These are phyloP conservation scores for Aspergillus sp. DNA, from an alignment of 2,329 filamentous ascomycete species.

Conservation along the genomic window DNA sequence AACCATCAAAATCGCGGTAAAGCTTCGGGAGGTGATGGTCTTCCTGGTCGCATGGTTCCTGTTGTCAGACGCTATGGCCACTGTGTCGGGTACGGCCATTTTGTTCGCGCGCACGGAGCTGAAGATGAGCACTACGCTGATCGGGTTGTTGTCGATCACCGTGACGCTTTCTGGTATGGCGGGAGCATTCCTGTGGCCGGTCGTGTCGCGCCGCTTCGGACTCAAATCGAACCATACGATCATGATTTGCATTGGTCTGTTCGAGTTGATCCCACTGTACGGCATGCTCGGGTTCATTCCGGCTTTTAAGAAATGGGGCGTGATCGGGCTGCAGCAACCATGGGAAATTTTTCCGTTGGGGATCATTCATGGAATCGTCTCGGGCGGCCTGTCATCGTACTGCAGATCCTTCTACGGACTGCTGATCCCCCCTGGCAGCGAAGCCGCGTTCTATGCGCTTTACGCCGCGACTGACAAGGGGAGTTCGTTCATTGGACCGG, in stretches of 20 bases:
- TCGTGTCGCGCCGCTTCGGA: constrained; percentile 65
- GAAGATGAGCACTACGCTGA: constrained; percentile 74
- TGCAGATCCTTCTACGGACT: constrained; percentile 85
- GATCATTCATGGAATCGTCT: constrained; percentile 80
- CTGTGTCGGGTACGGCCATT: constrained; percentile 85
- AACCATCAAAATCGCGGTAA: constrained; percentile 70
- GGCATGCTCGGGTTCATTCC: constrained; percentile 82
- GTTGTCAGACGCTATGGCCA: constrained; percentile 85
- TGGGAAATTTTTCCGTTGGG: constrained; percentile 94
- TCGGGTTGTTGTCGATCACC: constrained; percentile 87
- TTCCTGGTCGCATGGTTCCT: constrained; percentile 90
- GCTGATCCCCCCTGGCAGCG: constrained; percentile 82
- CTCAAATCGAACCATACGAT: constrained; percentile 80
- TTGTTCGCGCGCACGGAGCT: constrained; percentile 88
- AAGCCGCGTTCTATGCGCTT: constrained; percentile 88
- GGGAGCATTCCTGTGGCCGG: constrained; percentile 82
- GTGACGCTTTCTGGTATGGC: constrained; percentile 76
- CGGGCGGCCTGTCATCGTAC: constrained; percentile 81
- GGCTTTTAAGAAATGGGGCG: constrained; percentile 68
- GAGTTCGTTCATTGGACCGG: constrained; percentile 82
- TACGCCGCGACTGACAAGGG: constrained; percentile 96
- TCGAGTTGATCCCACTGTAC: constrained; percentile 89
- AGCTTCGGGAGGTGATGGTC: constrained; percentile 71
- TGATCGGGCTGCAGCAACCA: constrained; percentile 76
- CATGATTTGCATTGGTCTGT: constrained; percentile 78